phyloP scores from a whole-genome alignment of 352 stramenopile genomes.

The Globisporangium iwayamae region DNA sequence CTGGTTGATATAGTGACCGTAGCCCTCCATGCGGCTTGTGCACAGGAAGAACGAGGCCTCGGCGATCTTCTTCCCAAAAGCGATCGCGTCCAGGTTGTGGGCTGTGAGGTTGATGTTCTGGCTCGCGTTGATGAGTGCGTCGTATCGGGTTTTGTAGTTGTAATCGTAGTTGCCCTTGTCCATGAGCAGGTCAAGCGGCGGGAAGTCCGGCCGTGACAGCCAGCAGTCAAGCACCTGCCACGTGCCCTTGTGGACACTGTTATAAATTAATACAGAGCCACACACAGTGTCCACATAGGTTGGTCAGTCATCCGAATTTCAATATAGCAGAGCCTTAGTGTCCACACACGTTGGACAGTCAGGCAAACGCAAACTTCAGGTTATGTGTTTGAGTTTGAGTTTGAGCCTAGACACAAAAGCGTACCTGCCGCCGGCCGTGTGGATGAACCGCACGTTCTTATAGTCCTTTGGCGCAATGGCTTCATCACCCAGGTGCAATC shows the following conservation, averaged over 20 bases:
- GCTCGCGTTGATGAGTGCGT: conserved; percentile 6
- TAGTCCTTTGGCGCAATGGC: conserved; percentile 29
- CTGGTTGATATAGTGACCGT: conserved; percentile 72
- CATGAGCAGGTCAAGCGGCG: conserved; percentile 44
- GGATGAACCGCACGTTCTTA: conserved; percentile 23
- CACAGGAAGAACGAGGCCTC: conserved; percentile 50
- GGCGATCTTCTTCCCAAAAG: conserved; percentile 38
- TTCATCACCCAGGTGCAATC: conserved; percentile 16
- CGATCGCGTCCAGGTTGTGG: conserved; percentile 20
- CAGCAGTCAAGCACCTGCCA: conserved; percentile 46
- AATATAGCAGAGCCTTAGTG: no score
- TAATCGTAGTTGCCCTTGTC: conserved; percentile 24
- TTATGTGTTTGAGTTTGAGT: not conserved
- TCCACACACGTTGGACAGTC: no score
- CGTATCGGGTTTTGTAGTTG: conserved; percentile 15
- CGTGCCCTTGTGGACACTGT: conserved; percentile 53
- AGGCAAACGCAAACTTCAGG: not conserved
- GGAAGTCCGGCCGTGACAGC: conserved; percentile 31
- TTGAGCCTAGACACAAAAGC: not conserved
- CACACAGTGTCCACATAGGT: not conserved
- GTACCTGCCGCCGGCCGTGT: conserved; percentile 26
- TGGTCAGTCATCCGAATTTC: no score
- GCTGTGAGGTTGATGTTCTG: conserved; percentile 9
- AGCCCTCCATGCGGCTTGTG: conserved; percentile 52
- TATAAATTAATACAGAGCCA: not conserved